A percentile compares a stretch with the other conserved stretches of the same genome.
These are phyloP conservation scores for Aspergillus terreus DNA, from an alignment of 2,329 filamentous ascomycete species.

Conservation along the genomic window DNA sequence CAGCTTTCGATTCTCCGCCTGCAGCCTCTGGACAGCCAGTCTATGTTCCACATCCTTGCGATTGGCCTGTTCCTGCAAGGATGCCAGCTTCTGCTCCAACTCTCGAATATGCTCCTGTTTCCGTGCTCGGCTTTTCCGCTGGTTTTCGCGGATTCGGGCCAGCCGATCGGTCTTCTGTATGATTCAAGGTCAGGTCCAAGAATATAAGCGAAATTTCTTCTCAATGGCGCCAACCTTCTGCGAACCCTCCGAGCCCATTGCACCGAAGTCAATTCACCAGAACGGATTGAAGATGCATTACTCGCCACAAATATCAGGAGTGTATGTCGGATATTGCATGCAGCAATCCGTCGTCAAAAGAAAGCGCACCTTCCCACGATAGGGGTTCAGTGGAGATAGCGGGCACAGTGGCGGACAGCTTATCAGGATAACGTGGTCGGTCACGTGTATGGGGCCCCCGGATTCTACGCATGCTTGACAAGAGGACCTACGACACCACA, in stretches of 20 bases:
- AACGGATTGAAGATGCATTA: too few relatives aligned
- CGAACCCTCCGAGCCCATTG: background rate
- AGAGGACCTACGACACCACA: too few relatives aligned
- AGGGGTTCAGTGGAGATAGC: too few relatives aligned
- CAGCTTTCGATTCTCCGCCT: constrained; percentile 32
- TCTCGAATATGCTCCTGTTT: constrained; percentile 36
- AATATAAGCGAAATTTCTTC: background rate
- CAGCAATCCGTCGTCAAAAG: too few relatives aligned
- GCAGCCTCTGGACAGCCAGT: constrained; percentile 29
- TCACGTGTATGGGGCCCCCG: too few relatives aligned
- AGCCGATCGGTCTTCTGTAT: constrained; percentile 26
- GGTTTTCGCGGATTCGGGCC: constrained; percentile 41
- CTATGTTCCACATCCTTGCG: constrained; percentile 32
- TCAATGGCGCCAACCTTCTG: constrained; percentile 11
- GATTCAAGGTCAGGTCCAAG: background rate
- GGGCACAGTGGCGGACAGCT: too few relatives aligned
- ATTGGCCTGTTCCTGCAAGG: constrained; percentile 24
- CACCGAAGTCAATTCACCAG: too few relatives aligned
- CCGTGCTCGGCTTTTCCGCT: constrained; percentile 35
- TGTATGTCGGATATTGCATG: too few relatives aligned
- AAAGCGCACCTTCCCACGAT: too few relatives aligned
- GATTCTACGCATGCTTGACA: too few relatives aligned
- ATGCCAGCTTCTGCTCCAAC: constrained; percentile 29
- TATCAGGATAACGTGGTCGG: too few relatives aligned
- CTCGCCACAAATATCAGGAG: too few relatives aligned